These are phyloP conservation scores for Sedum album DNA, from an alignment of 164 flowering plant genomes.

Conservation along the genomic window DNA sequence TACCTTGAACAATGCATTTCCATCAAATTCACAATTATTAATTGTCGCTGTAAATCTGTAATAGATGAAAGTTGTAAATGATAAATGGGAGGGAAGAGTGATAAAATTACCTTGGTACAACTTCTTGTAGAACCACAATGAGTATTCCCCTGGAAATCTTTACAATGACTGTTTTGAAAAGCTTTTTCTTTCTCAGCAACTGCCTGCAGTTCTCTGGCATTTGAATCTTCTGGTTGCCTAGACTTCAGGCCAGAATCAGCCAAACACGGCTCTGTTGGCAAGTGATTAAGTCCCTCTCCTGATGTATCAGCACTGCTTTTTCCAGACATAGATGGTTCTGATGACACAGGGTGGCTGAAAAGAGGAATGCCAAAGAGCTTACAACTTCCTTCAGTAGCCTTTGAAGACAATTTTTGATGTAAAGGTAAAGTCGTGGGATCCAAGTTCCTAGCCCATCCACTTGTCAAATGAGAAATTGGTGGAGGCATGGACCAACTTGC, in stretches of 20 bases:
- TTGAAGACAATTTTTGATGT: conserved; percentile 28
- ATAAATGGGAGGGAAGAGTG: too few species aligned
- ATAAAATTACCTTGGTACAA: conserved; percentile 63
- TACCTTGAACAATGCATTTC: too few species aligned
- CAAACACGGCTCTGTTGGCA: conserved; percentile 17
- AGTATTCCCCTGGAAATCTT: conserved; percentile 35
- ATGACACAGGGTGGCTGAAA: too few species aligned
- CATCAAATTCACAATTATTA: conserved; percentile 80
- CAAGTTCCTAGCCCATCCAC: conserved; percentile 31
- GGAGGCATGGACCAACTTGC: conserved; percentile 64
- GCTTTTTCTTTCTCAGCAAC: conserved; percentile 48
- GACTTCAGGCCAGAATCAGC: conserved; percentile 38
- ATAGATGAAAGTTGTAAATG: too few species aligned
- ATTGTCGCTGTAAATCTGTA: too few species aligned
- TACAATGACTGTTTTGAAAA: conserved; percentile 25
- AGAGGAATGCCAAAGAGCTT: too few species aligned
- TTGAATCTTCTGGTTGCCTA: conserved; percentile 45
- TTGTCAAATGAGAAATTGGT: conserved; percentile 34
- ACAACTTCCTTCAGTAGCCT: too few species aligned
- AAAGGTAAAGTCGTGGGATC: conserved; percentile 17
- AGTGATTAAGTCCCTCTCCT: too few species aligned
- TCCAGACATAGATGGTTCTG: too few species aligned
- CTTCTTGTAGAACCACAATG: conserved; percentile 59
- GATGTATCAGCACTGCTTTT: too few species aligned
- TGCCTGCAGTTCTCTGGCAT: conserved; percentile 22